Conservation (phyloP, 2,329 filamentous ascomycete species). For the Didymella keratinophila region DNA sequence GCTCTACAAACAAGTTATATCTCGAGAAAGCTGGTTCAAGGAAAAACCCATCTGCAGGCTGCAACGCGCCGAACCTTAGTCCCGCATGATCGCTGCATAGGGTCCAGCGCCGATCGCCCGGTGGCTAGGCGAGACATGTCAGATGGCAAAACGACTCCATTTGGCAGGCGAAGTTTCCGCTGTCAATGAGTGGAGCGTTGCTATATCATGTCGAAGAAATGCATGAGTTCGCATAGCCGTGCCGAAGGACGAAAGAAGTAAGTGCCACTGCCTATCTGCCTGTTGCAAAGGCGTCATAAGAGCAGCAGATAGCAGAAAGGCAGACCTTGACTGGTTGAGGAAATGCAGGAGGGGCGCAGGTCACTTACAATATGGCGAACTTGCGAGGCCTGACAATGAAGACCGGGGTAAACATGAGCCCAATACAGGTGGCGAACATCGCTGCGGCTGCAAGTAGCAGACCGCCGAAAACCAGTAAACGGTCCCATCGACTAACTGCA, state of each 20-base stretch:
- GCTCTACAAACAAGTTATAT: slow-evolving; percentile 37
- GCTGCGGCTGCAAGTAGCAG: slow-evolving; percentile 64
- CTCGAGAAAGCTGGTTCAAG: slow-evolving; percentile 40
- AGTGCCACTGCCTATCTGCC: slow-evolving; percentile 40
- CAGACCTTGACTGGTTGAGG: slow-evolving; percentile 24
- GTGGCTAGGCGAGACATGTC: slow-evolving; percentile 49
- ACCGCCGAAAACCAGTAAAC: slow-evolving; percentile 82
- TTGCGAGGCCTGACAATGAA: slow-evolving; percentile 84
- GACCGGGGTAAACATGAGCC: slow-evolving; percentile 76
- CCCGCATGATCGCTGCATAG: slow-evolving; percentile 53
- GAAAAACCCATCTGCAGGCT: slow-evolving; percentile 41
- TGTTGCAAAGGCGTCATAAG: slow-evolving; percentile 26
- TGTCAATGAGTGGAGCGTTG: slow-evolving; percentile 20
- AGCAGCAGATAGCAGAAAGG: slow-evolving; percentile 30
- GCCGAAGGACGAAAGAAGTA: slow-evolving; percentile 34
- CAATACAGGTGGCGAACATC: slow-evolving; percentile 94
- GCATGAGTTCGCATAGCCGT: slow-evolving; percentile 45
- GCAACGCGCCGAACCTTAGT: slow-evolving; percentile 50
- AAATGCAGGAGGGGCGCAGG: slow-evolving; percentile 23
- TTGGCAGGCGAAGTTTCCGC: slow-evolving; percentile 8
- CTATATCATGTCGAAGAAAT: slow-evolving; percentile 16
- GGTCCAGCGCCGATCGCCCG: slow-evolving; percentile 43
- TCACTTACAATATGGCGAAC: slow-evolving; percentile 94
- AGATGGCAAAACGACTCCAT: slow-evolving; percentile 8
- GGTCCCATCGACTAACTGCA: slow-evolving; percentile 96